Conservation (phyloP, 805 yeast genomes). For the Wickerhamomyces alni region DNA sequence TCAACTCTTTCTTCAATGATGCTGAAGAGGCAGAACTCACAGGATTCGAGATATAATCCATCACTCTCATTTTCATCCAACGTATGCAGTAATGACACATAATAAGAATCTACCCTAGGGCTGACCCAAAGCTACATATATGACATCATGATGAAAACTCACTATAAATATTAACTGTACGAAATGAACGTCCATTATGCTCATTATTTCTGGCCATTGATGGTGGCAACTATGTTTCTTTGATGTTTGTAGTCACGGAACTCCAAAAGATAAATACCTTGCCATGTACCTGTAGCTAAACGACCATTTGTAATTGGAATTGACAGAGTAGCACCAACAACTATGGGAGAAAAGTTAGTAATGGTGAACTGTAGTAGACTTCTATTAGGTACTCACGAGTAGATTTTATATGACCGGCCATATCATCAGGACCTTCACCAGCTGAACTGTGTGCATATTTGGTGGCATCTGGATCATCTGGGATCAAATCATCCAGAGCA, state of each 20-base stretch:
- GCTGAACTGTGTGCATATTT: constrained; percentile 25
- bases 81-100: no score
- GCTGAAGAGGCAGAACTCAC: constrained; percentile 33
- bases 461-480: constrained; percentile 41
- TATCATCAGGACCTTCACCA: constrained; percentile 80
- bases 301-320: constrained; percentile 68
- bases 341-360: constrained; percentile 8
- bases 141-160: not conserved
- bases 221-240: constrained; percentile 65
- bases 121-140: no score
- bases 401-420: constrained; percentile 77
- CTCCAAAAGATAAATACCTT: constrained; percentile 73
- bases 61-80: no score
- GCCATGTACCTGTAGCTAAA: constrained; percentile 79
- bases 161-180: no score
- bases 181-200: not conserved
- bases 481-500: constrained; percentile 59
- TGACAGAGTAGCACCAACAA: constrained; percentile 57
- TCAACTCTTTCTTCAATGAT: constrained; percentile 57
- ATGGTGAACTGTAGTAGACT: no score
- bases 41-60: constrained; percentile 15
- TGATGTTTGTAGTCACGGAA: constrained; percentile 61
- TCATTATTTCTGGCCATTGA: constrained; percentile 46
- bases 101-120: no score
- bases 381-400: constrained; percentile 31